A percentile compares a stretch with the other conserved stretches of the same genome.
Evolutionary conservation across 2,329 filamentous ascomycete species (phyloP).

Genomic region (Aspergillus phoenicis): DNA sequence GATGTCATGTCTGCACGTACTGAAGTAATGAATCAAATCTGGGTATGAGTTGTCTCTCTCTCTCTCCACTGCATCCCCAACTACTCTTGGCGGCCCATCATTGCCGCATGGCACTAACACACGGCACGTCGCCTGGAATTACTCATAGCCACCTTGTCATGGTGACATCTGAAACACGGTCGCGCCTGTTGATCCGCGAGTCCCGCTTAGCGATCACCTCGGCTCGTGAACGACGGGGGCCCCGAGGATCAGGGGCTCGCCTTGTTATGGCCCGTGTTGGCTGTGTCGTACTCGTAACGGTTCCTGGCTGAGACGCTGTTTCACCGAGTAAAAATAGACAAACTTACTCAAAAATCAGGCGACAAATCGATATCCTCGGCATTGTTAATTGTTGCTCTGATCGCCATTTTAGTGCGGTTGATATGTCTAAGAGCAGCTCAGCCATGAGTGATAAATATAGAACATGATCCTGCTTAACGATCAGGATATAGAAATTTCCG

Average conservation of each 20-base stretch:
- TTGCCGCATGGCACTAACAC: not conserved
- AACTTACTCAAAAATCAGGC: not conserved
- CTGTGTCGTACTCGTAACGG: not conserved
- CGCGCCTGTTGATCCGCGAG: not conserved
- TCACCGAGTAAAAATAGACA: not conserved
- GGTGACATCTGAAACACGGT: constrained; percentile 5
- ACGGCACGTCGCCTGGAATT: not conserved
- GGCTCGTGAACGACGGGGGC: not conserved
- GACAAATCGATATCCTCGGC: not conserved
- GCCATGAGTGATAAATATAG: too few relatives aligned
- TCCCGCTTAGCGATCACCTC: not conserved
- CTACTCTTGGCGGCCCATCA: not conserved
- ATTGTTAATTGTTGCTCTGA: not conserved
- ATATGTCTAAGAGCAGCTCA: too few relatives aligned
- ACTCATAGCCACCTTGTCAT: constrained; percentile 1
- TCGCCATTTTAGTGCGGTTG: not conserved
- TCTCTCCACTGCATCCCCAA: not conserved
- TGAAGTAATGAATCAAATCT: too few relatives aligned
- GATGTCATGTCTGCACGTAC: not conserved
- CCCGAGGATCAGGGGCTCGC: not conserved
- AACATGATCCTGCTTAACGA: too few relatives aligned
- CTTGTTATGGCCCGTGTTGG: not conserved
- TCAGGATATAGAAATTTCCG: too few relatives aligned
- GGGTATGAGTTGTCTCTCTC: not conserved
- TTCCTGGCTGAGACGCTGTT: not conserved